These are phyloP conservation scores for Pichia sp. DNA, from an alignment of 1,139 yeast species.

Conservation along the genomic window DNA sequence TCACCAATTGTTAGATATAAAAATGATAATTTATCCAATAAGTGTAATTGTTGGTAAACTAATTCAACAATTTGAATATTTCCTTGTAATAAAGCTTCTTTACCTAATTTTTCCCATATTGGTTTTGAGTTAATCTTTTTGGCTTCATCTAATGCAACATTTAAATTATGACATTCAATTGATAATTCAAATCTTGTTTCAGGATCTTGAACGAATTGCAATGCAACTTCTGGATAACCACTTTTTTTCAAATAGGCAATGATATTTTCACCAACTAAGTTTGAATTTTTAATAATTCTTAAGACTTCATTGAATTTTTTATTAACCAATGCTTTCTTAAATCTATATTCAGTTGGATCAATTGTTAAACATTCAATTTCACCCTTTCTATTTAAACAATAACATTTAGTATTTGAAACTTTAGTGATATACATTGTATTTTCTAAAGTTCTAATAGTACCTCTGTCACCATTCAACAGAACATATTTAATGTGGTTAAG, in stretches of 20 bases:
- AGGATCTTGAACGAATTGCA: slow-evolving; percentile 94
- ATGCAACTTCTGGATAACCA: slow-evolving; percentile 91
- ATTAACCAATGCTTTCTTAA: slow-evolving; percentile 87
- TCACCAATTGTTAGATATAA: slow-evolving; percentile 84
- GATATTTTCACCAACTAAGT: slow-evolving; percentile 94
- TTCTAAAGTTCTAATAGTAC: slow-evolving; percentile 87
- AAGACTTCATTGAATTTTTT: slow-evolving; percentile 89
- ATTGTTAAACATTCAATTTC: slow-evolving; percentile 71
- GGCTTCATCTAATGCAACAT: slow-evolving; percentile 87
- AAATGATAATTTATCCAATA: slow-evolving; percentile 85
- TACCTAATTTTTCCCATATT: slow-evolving; percentile 78
- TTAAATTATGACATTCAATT: slow-evolving; percentile 83
- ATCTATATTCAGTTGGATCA: slow-evolving; percentile 96
- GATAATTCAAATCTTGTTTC: slow-evolving; percentile 96
- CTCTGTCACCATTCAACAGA: slow-evolving; percentile 87
- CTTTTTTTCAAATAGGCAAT: slow-evolving; percentile 91
- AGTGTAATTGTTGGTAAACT: slow-evolving; percentile 80
- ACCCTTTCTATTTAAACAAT: slow-evolving; percentile 80
- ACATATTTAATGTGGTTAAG: slow-evolving; percentile 94
- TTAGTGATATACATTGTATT: slow-evolving; percentile 82
- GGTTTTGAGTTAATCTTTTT: slow-evolving; percentile 59
- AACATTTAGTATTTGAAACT: slow-evolving; percentile 65
- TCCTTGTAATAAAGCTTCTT: slow-evolving; percentile 87
- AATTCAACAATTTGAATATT: slow-evolving; percentile 79
- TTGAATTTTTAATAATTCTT: slow-evolving; percentile 80